Conservation (phyloP, 139 green algal genomes). For the Raphidocelis subcapitata region DNA sequence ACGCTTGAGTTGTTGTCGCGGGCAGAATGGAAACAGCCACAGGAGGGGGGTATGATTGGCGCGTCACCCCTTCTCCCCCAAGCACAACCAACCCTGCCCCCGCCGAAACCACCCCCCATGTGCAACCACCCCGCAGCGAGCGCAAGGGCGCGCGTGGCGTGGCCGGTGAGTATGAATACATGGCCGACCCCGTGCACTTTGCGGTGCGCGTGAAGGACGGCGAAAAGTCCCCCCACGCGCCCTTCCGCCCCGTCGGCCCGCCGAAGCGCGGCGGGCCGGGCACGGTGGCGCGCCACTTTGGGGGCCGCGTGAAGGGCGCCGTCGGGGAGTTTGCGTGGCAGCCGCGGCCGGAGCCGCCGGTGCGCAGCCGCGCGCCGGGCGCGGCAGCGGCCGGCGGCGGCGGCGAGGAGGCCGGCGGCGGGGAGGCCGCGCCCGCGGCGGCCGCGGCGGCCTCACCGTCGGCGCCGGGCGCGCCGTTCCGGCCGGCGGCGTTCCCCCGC, state of each 20-base stretch:
- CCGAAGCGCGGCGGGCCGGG: slow-evolving; percentile 33
- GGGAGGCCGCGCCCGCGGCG: background rate
- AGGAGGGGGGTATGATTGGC: too few relatives aligned
- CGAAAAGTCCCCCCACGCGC: slow-evolving; percentile 18
- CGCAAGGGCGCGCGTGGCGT: slow-evolving; percentile 27
- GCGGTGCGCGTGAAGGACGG: too few relatives aligned
- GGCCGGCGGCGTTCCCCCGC: slow-evolving; percentile 1
- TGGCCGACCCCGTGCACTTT: slow-evolving; percentile 26
- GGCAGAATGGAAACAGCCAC: too few relatives aligned
- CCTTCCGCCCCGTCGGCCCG: slow-evolving; percentile 56
- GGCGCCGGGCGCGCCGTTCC: background rate
- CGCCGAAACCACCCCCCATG: too few relatives aligned
- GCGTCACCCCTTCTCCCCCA: too few relatives aligned
- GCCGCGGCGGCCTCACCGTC: background rate
- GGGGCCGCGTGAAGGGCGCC: slow-evolving; percentile 12
- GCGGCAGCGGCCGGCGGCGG: background rate
- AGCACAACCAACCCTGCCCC: too few relatives aligned
- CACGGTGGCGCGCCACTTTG: slow-evolving; percentile 19
- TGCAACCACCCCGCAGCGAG: background rate
- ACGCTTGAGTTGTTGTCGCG: too few relatives aligned
- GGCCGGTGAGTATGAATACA: slow-evolving; percentile 42
- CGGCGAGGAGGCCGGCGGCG: background rate
- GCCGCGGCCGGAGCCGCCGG: slow-evolving; percentile 5
- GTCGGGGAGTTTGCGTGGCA: slow-evolving; percentile 26
- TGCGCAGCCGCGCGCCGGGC: background rate